Evolutionary conservation across 2,329 filamentous ascomycete genomes (phyloP), one percentile per base, ranked within the genome.

Genomic region (Didymella arachidicola): DNA sequence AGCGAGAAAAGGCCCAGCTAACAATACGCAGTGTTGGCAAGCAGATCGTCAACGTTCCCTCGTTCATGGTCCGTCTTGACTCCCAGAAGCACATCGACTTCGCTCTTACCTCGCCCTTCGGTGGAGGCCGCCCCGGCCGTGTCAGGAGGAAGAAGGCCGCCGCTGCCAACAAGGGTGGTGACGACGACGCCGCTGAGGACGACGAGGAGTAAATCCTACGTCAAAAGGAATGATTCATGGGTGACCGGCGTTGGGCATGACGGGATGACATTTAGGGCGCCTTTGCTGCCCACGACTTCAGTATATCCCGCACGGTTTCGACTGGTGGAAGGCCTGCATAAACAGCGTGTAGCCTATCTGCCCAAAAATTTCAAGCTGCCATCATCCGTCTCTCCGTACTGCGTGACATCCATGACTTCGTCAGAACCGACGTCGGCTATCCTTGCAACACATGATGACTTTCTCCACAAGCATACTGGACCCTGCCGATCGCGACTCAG

Each of bases 71-170:
- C 83, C 95, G 95, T 85, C 92, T 99, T 79, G 95, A 99, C 87
- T 97, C 93, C 77, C 95, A 99, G 90, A 99, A 99, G 92, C 95
- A 99, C 90, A 98, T 99, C 78, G 95, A 99, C 87, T 98, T 99
- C 82, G 87, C 95, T 67, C 89, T 99, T 71, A 96, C 90, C 84
- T 98, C 94, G 80, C 94, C 95, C 80, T 97, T 97, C 78, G 95
- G 95, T 83, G 93, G 93, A 81, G 95, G 95, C 80, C 93, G 95
- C 77, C 92, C 93, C 77, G 95, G 95, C 75, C 95, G 95, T 88
- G 94, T 97, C 79, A 89, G 92, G 83, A 96, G 95, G 88, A 99
- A 98, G 95, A 99, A 98, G 93, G 92, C 93, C 82, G 94, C 92
- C 86, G 92, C 95, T 74, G 92, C 93, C 65, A 92, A 96, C 85